Percentiles rank a stretch among this genome's conserved stretches.
These are phyloP conservation scores for Helotiales sp. DNA, from an alignment of 2,329 filamentous ascomycete genomes.

Conservation along the genomic window DNA sequence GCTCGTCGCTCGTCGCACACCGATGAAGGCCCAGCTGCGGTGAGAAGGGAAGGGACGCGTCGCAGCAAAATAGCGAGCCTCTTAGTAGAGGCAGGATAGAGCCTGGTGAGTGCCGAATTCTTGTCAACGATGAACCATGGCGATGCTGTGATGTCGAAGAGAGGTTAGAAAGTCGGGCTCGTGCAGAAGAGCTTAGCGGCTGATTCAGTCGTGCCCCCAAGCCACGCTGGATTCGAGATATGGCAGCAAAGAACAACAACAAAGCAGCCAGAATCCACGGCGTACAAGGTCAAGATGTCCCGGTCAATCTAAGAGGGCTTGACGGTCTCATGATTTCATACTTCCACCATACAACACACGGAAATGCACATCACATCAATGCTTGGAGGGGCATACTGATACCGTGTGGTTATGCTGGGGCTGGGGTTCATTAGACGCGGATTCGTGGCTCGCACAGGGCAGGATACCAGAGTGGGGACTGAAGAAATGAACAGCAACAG, in stretches of 20 bases:
- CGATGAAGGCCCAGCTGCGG: slow-evolving; percentile 11
- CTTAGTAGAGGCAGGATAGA: slow-evolving; percentile 30
- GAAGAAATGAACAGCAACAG: neutral
- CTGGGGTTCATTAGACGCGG: neutral
- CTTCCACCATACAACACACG: neutral
- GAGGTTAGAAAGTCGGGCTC: too few species aligned
- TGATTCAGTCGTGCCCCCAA: too few species aligned
- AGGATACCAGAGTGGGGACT: neutral
- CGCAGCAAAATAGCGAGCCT: slow-evolving; percentile 26
- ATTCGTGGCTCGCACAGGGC: neutral
- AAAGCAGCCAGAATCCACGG: too few species aligned
- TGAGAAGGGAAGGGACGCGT: slow-evolving; percentile 24
- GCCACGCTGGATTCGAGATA: too few species aligned
- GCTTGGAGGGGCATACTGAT: neutral
- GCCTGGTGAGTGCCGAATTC: slow-evolving; percentile 19
- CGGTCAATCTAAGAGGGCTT: neutral
- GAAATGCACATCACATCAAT: neutral
- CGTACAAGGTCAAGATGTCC: neutral
- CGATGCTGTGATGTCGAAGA: too few species aligned
- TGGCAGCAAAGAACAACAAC: too few species aligned
- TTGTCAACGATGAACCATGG: neutral
- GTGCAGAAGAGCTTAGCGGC: too few species aligned
- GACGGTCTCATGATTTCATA: neutral
- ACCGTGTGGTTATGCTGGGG: neutral
- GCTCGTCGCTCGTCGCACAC: slow-evolving; percentile 15